Conservation (phyloP, 352 stramenopile species). For the Pythium coloratum region DNA sequence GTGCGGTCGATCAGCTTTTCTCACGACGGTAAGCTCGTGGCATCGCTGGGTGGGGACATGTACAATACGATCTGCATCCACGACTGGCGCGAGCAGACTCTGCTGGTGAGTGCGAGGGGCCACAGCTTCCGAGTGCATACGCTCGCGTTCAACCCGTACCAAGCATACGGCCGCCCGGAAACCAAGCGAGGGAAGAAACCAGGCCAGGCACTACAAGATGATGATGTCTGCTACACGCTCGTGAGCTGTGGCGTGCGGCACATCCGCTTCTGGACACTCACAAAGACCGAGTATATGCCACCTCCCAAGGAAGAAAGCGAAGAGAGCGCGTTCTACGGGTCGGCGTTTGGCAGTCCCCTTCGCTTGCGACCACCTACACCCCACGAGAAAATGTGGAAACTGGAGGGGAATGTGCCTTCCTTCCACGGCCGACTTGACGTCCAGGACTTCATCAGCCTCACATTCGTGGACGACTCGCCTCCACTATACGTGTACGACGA, state of each 20-base stretch:
- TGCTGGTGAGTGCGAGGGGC: conserved; percentile 53
- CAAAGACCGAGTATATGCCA: conserved; percentile 50
- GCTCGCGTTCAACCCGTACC: conserved; percentile 70
- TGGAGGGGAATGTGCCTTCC: conserved; percentile 71
- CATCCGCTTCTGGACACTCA: conserved; percentile 76
- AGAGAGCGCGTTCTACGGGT: conserved; percentile 62
- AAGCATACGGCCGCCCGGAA: conserved; percentile 64
- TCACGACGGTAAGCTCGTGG: conserved; percentile 67
- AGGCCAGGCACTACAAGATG: conserved; percentile 65
- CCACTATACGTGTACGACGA: conserved; percentile 63
- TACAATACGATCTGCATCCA: conserved; percentile 82
- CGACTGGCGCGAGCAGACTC: conserved; percentile 62
- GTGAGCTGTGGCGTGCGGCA: conserved; percentile 72
- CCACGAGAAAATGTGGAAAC: conserved; percentile 68
- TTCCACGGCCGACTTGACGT: conserved; percentile 67
- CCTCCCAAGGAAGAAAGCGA: conserved; percentile 45
- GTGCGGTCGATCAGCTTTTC: conserved; percentile 70
- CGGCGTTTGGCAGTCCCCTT: conserved; percentile 53
- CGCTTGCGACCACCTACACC: conserved; percentile 50
- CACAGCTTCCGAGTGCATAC: conserved; percentile 70
- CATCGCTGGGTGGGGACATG: conserved; percentile 67
- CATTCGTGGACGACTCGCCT: conserved; percentile 70
- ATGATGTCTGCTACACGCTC: conserved; percentile 70
- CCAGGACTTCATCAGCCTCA: conserved; percentile 68
- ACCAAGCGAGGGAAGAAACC: conserved; percentile 45